Percentiles rank a stretch among this genome's conserved stretches.
phyloP scores from a whole-genome alignment of 2,329 filamentous ascomycete species.

The Penicillium sp. region DNA sequence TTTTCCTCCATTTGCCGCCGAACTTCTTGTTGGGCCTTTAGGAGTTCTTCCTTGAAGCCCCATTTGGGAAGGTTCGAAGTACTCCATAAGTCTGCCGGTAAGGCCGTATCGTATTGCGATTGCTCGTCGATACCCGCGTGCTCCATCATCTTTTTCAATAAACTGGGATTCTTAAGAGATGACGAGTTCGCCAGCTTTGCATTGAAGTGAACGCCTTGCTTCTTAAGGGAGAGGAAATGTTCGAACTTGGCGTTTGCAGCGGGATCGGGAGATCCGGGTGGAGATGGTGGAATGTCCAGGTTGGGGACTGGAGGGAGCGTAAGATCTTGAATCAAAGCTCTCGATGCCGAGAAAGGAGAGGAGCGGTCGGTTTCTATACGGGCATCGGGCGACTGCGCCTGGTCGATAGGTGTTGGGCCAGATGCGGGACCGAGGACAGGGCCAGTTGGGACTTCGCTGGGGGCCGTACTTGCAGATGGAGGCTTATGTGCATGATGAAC shows the following conservation, averaged over 20 bases:
- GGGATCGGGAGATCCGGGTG: slow-evolving; percentile 43
- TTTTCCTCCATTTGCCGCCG: slow-evolving; percentile 35
- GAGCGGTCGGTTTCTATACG: slow-evolving; percentile 19
- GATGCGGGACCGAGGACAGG: slow-evolving; percentile 39
- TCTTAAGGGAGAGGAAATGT: slow-evolving; percentile 59
- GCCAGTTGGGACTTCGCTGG: slow-evolving; percentile 19
- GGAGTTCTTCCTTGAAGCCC: slow-evolving; percentile 47
- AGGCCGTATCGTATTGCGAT: slow-evolving; percentile 52
- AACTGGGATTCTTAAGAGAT: slow-evolving; percentile 56
- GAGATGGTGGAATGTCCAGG: slow-evolving; percentile 45
- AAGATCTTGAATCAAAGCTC: slow-evolving; percentile 52
- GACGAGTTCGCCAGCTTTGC: slow-evolving; percentile 55
- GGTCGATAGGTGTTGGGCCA: slow-evolving; percentile 33
- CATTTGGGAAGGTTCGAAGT: slow-evolving; percentile 36
- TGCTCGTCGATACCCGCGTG: slow-evolving; percentile 53
- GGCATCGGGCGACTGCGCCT: slow-evolving; percentile 12
- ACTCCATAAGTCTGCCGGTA: slow-evolving; percentile 42
- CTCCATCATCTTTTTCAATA: slow-evolving; percentile 54
- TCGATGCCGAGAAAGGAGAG: slow-evolving; percentile 50
- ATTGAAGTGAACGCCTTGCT: slow-evolving; percentile 61
- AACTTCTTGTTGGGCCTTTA: slow-evolving; percentile 40
- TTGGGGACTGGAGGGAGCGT: slow-evolving; percentile 49
- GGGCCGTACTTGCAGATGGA: not conserved
- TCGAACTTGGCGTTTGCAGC: slow-evolving; percentile 53
- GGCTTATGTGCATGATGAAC: not conserved